Conservation (phyloP, 345 rosid species). For the Eucalyptus dawsonii region DNA sequence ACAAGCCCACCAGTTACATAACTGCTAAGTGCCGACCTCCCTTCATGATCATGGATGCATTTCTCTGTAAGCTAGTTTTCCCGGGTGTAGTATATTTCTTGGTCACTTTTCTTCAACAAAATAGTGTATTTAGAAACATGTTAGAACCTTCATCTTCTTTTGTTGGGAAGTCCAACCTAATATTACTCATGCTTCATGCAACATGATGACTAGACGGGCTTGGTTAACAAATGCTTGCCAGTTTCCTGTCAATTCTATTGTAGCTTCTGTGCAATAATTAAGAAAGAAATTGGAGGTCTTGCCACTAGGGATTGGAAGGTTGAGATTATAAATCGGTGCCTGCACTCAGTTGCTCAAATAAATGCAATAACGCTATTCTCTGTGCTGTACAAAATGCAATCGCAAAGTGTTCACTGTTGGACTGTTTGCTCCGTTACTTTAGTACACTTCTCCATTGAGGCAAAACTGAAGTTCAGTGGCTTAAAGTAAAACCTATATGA, state of each 20-base stretch:
- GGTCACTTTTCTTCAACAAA: neutral
- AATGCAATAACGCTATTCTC: neutral
- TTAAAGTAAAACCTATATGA: neutral
- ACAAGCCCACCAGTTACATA: neutral
- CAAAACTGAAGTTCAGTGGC: neutral
- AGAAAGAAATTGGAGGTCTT: neutral
- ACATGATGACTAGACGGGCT: neutral
- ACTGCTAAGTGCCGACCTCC: neutral
- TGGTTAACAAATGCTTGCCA: neutral
- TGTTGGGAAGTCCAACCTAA: neutral
- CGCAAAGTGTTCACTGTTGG: neutral
- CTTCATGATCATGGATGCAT: neutral
- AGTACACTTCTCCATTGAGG: neutral
- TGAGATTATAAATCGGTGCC: neutral
- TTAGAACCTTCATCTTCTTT: neutral
- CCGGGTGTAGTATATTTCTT: neutral
- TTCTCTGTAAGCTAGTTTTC: neutral
- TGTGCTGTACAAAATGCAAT: neutral
- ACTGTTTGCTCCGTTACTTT: neutral
- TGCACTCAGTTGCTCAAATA: neutral
- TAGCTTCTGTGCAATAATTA: neutral
- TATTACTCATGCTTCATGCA: neutral
- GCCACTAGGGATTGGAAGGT: neutral
- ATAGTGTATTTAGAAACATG: neutral
- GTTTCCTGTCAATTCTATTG: neutral